A percentile compares a stretch with the other conserved stretches of the same genome.
Evolutionary conservation across 2,329 filamentous ascomycete genomes (phyloP).

Genomic region (Diaporthe ilicicola): DNA sequence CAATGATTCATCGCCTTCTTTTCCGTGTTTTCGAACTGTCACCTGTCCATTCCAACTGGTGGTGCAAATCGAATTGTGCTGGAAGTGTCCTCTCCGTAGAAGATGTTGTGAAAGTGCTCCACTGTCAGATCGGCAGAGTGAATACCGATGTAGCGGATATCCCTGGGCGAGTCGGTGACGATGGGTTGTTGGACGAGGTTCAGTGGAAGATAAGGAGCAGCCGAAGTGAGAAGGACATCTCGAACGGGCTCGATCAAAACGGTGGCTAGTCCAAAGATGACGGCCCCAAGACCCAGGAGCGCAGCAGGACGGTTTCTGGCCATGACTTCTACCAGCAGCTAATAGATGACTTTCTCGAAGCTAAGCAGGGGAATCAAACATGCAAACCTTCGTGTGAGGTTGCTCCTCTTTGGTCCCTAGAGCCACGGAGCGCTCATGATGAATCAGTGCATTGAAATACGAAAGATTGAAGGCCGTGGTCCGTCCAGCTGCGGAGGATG

Average conservation of each 20-base stretch:
- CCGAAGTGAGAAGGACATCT: background rate
- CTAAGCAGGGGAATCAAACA: background rate
- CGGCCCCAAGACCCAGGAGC: constrained; percentile 8
- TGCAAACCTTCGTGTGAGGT: background rate
- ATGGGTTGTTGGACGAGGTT: background rate
- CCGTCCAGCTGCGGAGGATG: too few species aligned
- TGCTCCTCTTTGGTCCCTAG: background rate
- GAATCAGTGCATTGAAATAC: too few species aligned
- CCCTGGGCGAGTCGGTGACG: constrained; percentile 21
- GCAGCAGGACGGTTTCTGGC: background rate
- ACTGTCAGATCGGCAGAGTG: constrained; percentile 35
- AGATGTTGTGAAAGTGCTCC: constrained; percentile 45
- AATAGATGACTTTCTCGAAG: too few species aligned
- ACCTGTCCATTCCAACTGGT: constrained; percentile 32
- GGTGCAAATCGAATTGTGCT: constrained; percentile 43
- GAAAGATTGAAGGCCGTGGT: too few species aligned
- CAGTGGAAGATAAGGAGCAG: background rate
- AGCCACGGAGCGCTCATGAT: too few species aligned
- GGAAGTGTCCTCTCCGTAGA: constrained; percentile 42
- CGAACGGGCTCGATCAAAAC: background rate
- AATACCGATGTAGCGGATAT: constrained; percentile 40
- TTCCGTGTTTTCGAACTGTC: background rate
- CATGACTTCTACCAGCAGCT: background rate
- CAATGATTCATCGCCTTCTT: background rate
- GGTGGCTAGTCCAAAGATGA: constrained; percentile 8